These are phyloP conservation scores for Phytophthora ohioensis DNA, from an alignment of 352 stramenopile species.

Conservation along the genomic window DNA sequence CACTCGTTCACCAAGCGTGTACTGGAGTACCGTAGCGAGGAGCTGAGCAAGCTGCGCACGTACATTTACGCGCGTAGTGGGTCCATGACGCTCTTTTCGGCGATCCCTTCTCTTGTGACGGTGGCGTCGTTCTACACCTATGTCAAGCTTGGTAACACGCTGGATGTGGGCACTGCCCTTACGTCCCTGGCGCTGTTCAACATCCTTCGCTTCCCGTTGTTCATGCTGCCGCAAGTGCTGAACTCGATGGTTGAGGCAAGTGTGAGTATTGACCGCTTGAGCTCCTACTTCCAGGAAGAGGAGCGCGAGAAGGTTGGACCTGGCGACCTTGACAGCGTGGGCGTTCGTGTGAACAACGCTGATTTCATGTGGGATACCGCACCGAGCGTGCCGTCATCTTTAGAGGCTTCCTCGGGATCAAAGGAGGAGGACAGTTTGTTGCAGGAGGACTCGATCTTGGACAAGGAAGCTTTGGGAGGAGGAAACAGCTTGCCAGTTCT, in stretches of 20 bases:
- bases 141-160: constrained; percentile 79
- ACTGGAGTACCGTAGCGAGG: constrained; percentile 63
- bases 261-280: constrained; percentile 70
- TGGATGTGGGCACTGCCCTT: constrained; percentile 94
- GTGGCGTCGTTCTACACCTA: constrained; percentile 91
- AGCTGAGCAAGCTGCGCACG: constrained; percentile 81
- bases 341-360: constrained; percentile 49
- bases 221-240: constrained; percentile 96
- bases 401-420: constrained; percentile 21
- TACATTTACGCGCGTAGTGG: constrained; percentile 66
- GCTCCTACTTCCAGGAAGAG: constrained; percentile 62
- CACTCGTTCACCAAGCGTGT: constrained; percentile 75
- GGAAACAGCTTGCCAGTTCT: constrained; percentile 43
- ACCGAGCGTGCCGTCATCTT: constrained; percentile 42
- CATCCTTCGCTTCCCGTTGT: constrained; percentile 97
- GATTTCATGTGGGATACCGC: constrained; percentile 72
- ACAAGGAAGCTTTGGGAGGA: constrained; percentile 26
- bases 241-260: constrained; percentile 94
- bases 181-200: constrained; percentile 94
- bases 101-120: constrained; percentile 94
- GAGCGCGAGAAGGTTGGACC: constrained; percentile 73
- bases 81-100: constrained; percentile 74
- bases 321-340: constrained; percentile 74
- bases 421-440: constrained; percentile 43
- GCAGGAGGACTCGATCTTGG: constrained; percentile 38